These are phyloP conservation scores for Fusarium equiseti DNA, from an alignment of 2,329 filamentous ascomycete species.

Conservation along the genomic window DNA sequence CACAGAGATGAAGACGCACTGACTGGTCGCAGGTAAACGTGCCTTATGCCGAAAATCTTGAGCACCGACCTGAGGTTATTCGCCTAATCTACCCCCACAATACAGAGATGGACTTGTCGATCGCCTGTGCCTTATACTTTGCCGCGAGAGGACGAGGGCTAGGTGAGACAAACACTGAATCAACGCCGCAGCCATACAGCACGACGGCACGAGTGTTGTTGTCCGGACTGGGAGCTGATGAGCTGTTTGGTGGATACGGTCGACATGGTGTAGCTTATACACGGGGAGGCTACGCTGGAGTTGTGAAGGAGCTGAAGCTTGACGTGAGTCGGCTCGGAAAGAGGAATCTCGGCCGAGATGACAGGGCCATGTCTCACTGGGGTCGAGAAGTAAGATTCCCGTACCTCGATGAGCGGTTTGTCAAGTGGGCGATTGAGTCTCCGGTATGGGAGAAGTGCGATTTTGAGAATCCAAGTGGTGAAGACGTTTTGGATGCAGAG, in stretches of 20 bases:
- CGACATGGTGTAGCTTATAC: constrained; percentile 84
- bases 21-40: constrained; percentile 73
- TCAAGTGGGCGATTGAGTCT: constrained; percentile 80
- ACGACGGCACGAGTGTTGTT: constrained; percentile 85
- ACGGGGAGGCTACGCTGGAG: constrained; percentile 74
- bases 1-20: neutral
- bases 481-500: constrained; percentile 72
- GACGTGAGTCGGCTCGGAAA: constrained; percentile 89
- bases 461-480: constrained; percentile 68
- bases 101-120: constrained; percentile 98
- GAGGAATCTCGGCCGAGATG: constrained; percentile 94
- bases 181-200: constrained; percentile 61
- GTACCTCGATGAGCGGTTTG: constrained; percentile 87
- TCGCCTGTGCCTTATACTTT: constrained; percentile 94
- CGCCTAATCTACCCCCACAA: constrained; percentile 91
- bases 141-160: constrained; percentile 79
- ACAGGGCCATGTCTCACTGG: constrained; percentile 91
- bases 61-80: constrained; percentile 77
- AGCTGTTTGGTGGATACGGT: constrained; percentile 93
- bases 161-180: constrained; percentile 51
- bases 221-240: constrained; percentile 94
- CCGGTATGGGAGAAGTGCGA: constrained; percentile 91
- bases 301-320: constrained; percentile 85
- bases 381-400: constrained; percentile 90
- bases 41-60: constrained; percentile 79